Base-by-base conservation (phyloP, 306 rosid genomes). In the Vachellia pachyceras region DNA sequence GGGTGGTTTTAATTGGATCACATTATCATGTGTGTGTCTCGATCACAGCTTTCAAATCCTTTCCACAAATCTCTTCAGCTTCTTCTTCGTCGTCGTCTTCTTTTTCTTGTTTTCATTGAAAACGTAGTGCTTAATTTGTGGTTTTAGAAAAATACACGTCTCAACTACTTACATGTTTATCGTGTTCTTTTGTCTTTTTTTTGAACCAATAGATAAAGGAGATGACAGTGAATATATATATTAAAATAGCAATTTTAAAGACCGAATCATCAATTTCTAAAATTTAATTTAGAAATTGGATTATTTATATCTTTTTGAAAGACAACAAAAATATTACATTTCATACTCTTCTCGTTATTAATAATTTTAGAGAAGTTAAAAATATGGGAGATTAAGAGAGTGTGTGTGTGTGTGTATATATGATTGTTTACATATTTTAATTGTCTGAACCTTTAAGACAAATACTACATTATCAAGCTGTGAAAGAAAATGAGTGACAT, bases 1-100 rank as follows among this genome's bases (percentile, higher is more conserved):
- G 23, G 52, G 8, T 55, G 22, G 14, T 57, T 40, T 75, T 57
- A 40, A 57, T 75, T 57, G 54, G 13, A 54, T 55, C 50, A 39
- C 49, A 36, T 37, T 10, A 4, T 29, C 33, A 29, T 29, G 33
- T 29, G 33, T 20, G 33, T 20, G 78, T 54, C 77, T 37, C 3
- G 0, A 3, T 73, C 77, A 73, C 29, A 36, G 49, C 67, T 54
- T 54, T 54, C 41, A 54, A 10, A 2, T 10, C 36, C 17, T 87
- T 88, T 87, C 87, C 80, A 86, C 65, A 88, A 60, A 86, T 78
- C n/a, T n/a, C n/a, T n/a, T n/a, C n/a, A n/a, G n/a, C n/a, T 85
- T 88, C 76, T 45, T 45, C 54, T 23, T 70, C 36, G 18, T 29
- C 39, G 17, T 60, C 13, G 10, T 22, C 67, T 1, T 52, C 57